Base-by-base conservation (phyloP, 2,329 filamentous ascomycete species). In the Arthrocladium fulminans region DNA sequence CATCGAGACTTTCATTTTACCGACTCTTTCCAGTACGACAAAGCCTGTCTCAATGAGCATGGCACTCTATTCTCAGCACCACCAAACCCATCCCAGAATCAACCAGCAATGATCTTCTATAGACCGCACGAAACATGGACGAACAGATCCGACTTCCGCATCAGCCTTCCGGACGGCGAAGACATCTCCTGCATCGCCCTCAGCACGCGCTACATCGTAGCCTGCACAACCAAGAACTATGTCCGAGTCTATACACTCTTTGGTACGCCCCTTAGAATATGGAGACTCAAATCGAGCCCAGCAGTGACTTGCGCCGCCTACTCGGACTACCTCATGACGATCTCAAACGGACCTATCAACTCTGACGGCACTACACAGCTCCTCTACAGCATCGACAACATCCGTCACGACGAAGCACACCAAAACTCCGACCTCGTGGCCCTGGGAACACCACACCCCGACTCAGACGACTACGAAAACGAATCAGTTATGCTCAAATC, bases 51-150 rank as follows among this genome's bases (percentile, higher is more conserved):
- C 5, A 87, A 71, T 71, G 49, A 82, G 67, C 66, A 47, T 39
- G 57, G 57, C 20, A 48, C 57, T 22, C 47, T 42, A 7, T 50
- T 55, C 46, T 41, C 39, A 9, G 49, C 27, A 24, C 39, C 48
- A 12, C 13, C 87, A 1, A 75, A 73, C 7, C 76, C 80, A 25
- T 15, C 22, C 9, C 73, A 71, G 6, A 79, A 81, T 50, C 54
- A 59, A 17, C 81, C 86, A 2, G 86, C 90, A 3, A 83, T 81
- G 25, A 80, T 98, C n/a, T 96, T 95, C 67, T 98, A 97, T 66
- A 80, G 92, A 5, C 92, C 94, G 0, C 92, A 98, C 62, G 90
- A 98, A 69, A 94, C 87, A 1, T 98, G 92, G 92, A 96, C 89
- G 2, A 78, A 86, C 43, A 78, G 92, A 45, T 79, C 81, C 17